phyloP scores from a whole-genome alignment of 306 rosid species.

The Pueraria montana region DNA sequence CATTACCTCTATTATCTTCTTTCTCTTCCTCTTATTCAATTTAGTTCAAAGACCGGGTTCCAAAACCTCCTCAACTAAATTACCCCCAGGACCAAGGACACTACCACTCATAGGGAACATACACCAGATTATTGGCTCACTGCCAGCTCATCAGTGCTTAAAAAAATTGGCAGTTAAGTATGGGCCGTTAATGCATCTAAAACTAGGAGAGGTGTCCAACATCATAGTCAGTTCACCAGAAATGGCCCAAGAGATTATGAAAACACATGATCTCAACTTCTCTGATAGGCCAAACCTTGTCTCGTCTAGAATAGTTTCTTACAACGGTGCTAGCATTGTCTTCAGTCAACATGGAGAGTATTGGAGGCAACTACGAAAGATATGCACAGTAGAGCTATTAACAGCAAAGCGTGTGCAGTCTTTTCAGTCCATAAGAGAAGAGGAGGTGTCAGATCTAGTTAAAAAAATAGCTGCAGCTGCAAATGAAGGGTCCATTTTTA shows the following conservation, averaged over 20 bases:
- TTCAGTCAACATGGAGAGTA: conserved; percentile 40
- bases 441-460: conserved; percentile 28
- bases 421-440: conserved; percentile 44
- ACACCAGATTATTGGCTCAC: not conserved
- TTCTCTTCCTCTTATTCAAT: conserved; percentile 18
- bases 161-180: conserved; percentile 29
- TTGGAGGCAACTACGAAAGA: conserved; percentile 49
- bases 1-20: not conserved
- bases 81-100: conserved; percentile 49
- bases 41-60: not conserved
- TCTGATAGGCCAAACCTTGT: conserved; percentile 13
- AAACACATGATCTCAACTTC: conserved; percentile 40
- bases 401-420: conserved; percentile 48
- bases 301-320: not conserved
- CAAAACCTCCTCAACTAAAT: not conserved
- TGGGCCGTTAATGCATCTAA: conserved; percentile 45
- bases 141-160: conserved; percentile 3
- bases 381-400: conserved; percentile 47
- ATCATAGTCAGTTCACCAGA: conserved; percentile 42
- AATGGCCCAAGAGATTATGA: conserved; percentile 35
- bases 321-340: not conserved
- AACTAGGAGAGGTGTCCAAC: conserved; percentile 43
- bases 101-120: conserved; percentile 48
- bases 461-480: conserved; percentile 32
- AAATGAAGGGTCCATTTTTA: conserved; percentile 25